Conservation (phyloP, 495 filamentous ascomycete genomes). For the Mytilinidion resinicola region DNA sequence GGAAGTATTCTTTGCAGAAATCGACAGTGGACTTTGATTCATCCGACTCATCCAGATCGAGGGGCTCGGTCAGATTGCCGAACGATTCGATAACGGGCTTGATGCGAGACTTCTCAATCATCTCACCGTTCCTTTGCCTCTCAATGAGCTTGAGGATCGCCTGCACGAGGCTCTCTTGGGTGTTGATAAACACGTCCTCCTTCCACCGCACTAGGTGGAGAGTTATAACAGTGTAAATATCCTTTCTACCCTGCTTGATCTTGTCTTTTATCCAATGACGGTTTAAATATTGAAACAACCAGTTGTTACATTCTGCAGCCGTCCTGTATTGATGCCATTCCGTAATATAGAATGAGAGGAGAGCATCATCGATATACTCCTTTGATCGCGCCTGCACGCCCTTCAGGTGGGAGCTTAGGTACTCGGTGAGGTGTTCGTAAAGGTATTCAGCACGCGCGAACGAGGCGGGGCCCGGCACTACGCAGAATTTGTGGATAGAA, state of each 20-base stretch:
- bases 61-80: too few relatives aligned
- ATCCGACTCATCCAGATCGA: constrained; percentile 90
- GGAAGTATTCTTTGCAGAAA: constrained; percentile 86
- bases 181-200: constrained; percentile 74
- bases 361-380: constrained; percentile 77
- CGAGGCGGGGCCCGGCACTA: too few relatives aligned
- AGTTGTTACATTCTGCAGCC: constrained; percentile 93
- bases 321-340: constrained; percentile 95
- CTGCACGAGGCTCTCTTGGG: constrained; percentile 85
- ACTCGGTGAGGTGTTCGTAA: constrained; percentile 80
- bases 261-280: constrained; percentile 99
- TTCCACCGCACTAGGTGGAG: constrained; percentile 93
- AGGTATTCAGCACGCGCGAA: too few relatives aligned
- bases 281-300: constrained; percentile 93
- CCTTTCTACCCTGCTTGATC: constrained; percentile 98
- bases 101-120: constrained; percentile 92
- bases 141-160: constrained; percentile 92
- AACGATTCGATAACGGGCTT: constrained; percentile 97
- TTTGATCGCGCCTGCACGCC: constrained; percentile 61
- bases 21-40: constrained; percentile 89
- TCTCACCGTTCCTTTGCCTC: constrained; percentile 95
- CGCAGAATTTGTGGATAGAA: too few relatives aligned
- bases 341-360: constrained; percentile 92
- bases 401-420: constrained; percentile 69
- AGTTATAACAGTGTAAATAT: constrained; percentile 95